phyloP scores from a whole-genome alignment of 169 alveolate species.

The Cryptosporidium andersoni region DNA sequence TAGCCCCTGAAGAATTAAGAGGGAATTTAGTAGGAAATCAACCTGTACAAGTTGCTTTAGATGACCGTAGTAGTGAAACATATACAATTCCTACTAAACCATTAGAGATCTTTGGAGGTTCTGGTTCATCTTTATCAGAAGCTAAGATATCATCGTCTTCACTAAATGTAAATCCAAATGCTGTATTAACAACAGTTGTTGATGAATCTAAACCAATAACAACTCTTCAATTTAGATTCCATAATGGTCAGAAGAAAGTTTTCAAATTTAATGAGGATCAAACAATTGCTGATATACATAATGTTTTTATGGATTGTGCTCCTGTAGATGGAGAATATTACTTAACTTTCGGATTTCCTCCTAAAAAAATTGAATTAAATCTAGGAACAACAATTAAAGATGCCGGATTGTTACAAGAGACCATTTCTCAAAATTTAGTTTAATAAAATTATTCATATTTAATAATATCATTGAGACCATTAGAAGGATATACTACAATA shows the following conservation, averaged over 20 bases:
- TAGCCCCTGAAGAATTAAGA: slow-evolving; percentile 91
- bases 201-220: slow-evolving; percentile 82
- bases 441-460: not conserved
- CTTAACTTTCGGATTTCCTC: slow-evolving; percentile 84
- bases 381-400: slow-evolving; percentile 70
- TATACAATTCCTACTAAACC: slow-evolving; percentile 71
- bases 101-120: slow-evolving; percentile 79
- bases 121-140: slow-evolving; percentile 77
- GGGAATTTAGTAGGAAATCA: slow-evolving; percentile 76
- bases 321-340: slow-evolving; percentile 86
- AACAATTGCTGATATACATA: slow-evolving; percentile 79
- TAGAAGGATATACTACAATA: too few species aligned
- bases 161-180: slow-evolving; percentile 24
- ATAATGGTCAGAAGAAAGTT: slow-evolving; percentile 83
- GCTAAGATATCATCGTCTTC: slow-evolving; percentile 65
- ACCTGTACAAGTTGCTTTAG: slow-evolving; percentile 73
- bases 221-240: slow-evolving; percentile 83
- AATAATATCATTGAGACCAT: not conserved
- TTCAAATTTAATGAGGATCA: slow-evolving; percentile 76
- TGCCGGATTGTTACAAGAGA: slow-evolving; percentile 74
- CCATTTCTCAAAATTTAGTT: slow-evolving; percentile 68
- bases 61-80: slow-evolving; percentile 74
- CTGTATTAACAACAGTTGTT: slow-evolving; percentile 30
- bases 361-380: slow-evolving; percentile 72
- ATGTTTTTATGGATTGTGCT: slow-evolving; percentile 81